These are phyloP conservation scores for Echinosophora koreensis DNA, from an alignment of 306 rosid genomes.

Conservation along the genomic window DNA sequence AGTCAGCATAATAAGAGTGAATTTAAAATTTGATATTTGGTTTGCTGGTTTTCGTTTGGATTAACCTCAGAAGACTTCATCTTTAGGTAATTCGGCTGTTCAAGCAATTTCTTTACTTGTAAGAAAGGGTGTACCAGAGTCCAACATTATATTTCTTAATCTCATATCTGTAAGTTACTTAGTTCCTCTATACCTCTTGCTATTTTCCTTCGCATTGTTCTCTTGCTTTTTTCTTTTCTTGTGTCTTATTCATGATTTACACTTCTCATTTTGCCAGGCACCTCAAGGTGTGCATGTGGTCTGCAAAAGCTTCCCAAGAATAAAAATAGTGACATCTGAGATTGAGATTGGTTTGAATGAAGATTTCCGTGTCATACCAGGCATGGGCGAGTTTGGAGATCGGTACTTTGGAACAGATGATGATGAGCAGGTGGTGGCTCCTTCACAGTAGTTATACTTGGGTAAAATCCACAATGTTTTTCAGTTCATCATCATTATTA, in stretches of 20 bases:
- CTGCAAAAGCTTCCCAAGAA: constrained; percentile 90
- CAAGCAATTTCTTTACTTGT: constrained; percentile 88
- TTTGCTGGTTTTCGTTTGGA: constrained; percentile 28
- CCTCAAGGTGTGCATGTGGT: constrained; percentile 95
- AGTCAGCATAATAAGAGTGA: background rate
- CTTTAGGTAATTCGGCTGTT: constrained; percentile 95
- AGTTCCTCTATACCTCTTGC: constrained; percentile 29
- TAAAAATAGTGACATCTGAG: constrained; percentile 98
- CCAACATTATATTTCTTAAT: constrained; percentile 95
- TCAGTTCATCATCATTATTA: constrained; percentile 35
- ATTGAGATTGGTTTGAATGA: constrained; percentile 85
- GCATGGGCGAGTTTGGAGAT: constrained; percentile 99
- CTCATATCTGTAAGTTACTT: constrained; percentile 91
- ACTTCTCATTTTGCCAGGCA: constrained; percentile 63
- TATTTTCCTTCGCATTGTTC: background rate
- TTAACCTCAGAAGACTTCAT: constrained; percentile 19
- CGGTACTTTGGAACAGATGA: constrained; percentile 98
- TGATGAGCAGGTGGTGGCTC: constrained; percentile 57
- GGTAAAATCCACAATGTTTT: constrained; percentile 42
- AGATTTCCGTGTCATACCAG: constrained; percentile 92
- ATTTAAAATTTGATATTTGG: constrained; percentile 11
- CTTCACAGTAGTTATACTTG: constrained; percentile 46
- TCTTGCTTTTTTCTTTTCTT: constrained; percentile 11
- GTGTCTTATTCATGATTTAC: constrained; percentile 19
- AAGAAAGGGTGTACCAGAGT: constrained; percentile 94